Base-by-base conservation (phyloP, 306 rosid genomes). In the Glycine soja region DNA sequence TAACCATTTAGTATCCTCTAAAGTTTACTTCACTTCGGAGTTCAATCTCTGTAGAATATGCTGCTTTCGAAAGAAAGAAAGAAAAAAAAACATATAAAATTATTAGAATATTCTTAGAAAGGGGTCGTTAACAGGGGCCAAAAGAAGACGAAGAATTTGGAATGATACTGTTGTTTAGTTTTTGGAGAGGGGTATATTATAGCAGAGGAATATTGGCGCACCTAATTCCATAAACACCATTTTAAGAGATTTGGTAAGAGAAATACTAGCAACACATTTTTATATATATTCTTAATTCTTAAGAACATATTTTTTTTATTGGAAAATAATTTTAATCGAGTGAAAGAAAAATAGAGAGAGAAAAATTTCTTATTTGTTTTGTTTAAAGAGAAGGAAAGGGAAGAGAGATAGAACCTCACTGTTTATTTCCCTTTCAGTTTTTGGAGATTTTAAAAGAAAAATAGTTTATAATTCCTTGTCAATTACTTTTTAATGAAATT, bases 121-220 rank as follows among this genome's bases (percentile, higher is more conserved):
- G 10, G 77, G 59, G 40, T n/a, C 30, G 6, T 0, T 52, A n/a
- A 54, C 77, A 72, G 8, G n/a, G 77, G 5, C 0, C 0, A 10
- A 53, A 16, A 67, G 5, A 9, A 2, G 51, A 8, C 2, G 7
- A 32, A 24, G 51, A 48, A 34, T 54, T 34, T 46, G 10, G 2
- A 51, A 48, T 77, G 70, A 45, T 8, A 69, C 43, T 38, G 7
- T 38, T 38, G 43, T 50, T 30, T 86, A 45, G 0, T 63, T 32
- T 76, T 8, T 0, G 8, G 5, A 0, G 10, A 46, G 6, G 46
- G 14, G 10, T 24, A 32, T 32, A 1, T 11, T 42, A 67, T 36
- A 36, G 40, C 40, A 36, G 4, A 62, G 5, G 32, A 32, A 32
- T 12, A 63, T 34, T 6, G 6, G 10, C 5, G 12, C 6, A 34